Evolutionary conservation across 192 early-diverging fungal genomes (phyloP).

Genomic region (Backusella morwellensis): DNA sequence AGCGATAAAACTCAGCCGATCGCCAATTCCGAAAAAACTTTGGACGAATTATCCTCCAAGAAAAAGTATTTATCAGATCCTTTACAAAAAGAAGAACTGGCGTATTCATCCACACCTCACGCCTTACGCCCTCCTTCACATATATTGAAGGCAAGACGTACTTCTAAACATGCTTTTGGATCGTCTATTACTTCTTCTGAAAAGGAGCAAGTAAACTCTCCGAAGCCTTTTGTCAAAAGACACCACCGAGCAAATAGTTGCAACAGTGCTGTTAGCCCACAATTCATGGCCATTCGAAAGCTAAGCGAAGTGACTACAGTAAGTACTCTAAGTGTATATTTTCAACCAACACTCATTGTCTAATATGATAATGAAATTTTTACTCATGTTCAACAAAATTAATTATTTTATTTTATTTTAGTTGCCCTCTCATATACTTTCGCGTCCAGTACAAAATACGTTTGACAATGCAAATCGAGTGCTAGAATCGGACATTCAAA

Average conservation of each 20-base stretch:
- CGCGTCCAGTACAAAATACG: neutral
- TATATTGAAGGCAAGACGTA: neutral
- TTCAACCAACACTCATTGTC: neutral
- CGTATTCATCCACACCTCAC: neutral
- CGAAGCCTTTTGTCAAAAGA: neutral
- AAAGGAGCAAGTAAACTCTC: constrained; percentile 1
- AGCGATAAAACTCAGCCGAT: neutral
- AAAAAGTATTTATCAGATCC: neutral
- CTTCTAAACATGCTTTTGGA: neutral
- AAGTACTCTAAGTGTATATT: neutral
- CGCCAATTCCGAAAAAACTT: neutral
- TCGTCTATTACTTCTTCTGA: neutral
- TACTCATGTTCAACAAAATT: neutral
- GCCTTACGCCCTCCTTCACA: constrained; percentile 19
- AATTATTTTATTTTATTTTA: neutral
- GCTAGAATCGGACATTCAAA: constrained; percentile 7
- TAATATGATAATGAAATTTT: neutral
- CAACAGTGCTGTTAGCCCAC: constrained; percentile 21
- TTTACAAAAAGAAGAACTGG: neutral
- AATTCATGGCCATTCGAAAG: constrained; percentile 23
- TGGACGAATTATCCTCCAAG: neutral
- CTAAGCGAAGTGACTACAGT: constrained; percentile 18
- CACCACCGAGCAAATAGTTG: neutral
- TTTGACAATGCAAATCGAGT: neutral
- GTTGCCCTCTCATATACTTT: constrained; percentile 1